A percentile compares a stretch with the other conserved stretches of the same genome.
Conservation (phyloP, 2,329 filamentous ascomycete genomes). For the Verticillium zaregamsianum region DNA sequence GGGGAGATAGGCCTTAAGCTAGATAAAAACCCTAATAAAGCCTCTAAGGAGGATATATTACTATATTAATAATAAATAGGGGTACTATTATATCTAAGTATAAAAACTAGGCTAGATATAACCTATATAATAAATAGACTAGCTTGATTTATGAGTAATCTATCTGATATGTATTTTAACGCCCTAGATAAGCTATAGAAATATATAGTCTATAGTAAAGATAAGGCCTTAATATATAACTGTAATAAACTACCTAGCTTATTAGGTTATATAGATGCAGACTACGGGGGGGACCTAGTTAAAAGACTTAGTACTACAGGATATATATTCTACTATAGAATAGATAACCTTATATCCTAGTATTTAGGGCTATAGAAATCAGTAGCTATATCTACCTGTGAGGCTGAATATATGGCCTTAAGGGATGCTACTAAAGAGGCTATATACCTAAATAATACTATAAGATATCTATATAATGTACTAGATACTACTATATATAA, state of each 20-base stretch:
- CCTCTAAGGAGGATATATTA: neutral
- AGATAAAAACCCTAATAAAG: neutral
- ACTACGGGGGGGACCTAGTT: too few relatives aligned
- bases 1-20: neutral
- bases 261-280: too few relatives aligned
- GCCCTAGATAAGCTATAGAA: neutral
- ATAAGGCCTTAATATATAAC: too few relatives aligned
- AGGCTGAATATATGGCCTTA: neutral
- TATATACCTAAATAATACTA: neutral
- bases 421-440: neutral
- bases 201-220: too few relatives aligned
- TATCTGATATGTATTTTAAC: neutral
- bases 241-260: too few relatives aligned
- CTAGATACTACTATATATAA: slow-evolving; percentile 3
- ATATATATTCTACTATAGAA: neutral
- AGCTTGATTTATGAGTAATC: neutral
- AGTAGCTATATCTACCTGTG: neutral
- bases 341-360: neutral
- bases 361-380: neutral
- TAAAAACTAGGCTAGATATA: neutral
- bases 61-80: neutral
- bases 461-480: neutral
- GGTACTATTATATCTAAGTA: neutral
- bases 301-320: neutral
- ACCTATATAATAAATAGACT: neutral